phyloP scores from a whole-genome alignment of 129 eudicot species.

The Sambucus nigra region DNA sequence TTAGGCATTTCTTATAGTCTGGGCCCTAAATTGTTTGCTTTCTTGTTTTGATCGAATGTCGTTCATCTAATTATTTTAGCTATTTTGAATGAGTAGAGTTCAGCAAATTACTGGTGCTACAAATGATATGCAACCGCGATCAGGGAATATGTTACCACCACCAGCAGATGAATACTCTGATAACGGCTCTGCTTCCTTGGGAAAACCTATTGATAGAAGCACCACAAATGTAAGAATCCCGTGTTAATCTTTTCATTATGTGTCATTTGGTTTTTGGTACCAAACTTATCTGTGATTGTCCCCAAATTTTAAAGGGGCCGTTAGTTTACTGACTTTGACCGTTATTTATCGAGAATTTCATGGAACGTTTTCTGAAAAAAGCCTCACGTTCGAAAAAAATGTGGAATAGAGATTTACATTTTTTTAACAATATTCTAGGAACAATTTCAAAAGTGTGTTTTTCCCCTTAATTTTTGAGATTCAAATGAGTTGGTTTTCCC shows the following conservation, averaged over 20 bases:
- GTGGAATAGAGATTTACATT: too few relatives aligned
- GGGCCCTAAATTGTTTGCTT: background rate
- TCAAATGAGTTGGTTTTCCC: too few relatives aligned
- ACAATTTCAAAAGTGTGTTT: too few relatives aligned
- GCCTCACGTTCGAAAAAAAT: too few relatives aligned
- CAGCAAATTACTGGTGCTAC: constrained; percentile 75
- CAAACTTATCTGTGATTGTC: too few relatives aligned
- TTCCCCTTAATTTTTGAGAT: too few relatives aligned
- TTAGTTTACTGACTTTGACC: too few relatives aligned
- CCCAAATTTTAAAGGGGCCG: too few relatives aligned
- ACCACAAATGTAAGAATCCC: constrained; percentile 70
- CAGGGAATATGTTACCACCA: constrained; percentile 82
- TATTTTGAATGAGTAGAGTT: constrained; percentile 58
- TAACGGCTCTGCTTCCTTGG: constrained; percentile 41
- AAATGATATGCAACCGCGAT: constrained; percentile 63
- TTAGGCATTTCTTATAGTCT: too few relatives aligned
- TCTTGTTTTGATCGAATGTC: constrained; percentile 1
- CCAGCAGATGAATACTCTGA: constrained; percentile 74
- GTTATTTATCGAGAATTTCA: too few relatives aligned
- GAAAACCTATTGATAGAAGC: constrained; percentile 51
- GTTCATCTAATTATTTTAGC: constrained; percentile 27
- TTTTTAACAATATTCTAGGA: too few relatives aligned
- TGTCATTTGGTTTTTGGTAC: constrained; percentile 2
- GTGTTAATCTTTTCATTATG: background rate
- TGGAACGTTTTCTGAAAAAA: too few relatives aligned